These are phyloP conservation scores for Ogataea pini DNA, from an alignment of 805 yeast genomes.

Conservation along the genomic window DNA sequence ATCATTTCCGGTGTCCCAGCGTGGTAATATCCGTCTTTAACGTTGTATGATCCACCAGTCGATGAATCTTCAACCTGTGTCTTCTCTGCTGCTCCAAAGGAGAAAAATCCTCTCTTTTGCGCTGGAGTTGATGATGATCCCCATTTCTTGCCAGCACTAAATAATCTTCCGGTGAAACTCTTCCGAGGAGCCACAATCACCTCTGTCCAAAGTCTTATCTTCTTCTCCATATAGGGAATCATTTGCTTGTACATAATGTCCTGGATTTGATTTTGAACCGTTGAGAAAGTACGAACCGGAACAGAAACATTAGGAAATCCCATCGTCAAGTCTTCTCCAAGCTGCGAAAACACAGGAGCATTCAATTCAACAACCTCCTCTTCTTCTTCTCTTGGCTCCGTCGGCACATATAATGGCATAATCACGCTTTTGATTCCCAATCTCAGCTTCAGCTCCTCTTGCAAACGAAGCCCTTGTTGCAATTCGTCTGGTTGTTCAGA, in stretches of 20 bases:
- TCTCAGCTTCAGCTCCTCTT: conserved; percentile 32
- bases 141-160: conserved; percentile 60
- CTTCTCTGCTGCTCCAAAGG: conserved; percentile 29
- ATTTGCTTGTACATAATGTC: conserved; percentile 52
- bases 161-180: conserved; percentile 72
- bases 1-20: conserved; percentile 68
- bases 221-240: conserved; percentile 83
- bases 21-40: conserved; percentile 57
- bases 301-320: conserved; percentile 3
- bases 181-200: conserved; percentile 73
- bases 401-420: conserved; percentile 15
- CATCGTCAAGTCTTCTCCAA: conserved; percentile 48
- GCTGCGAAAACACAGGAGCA: conserved; percentile 38
- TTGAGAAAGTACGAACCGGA: conserved; percentile 22
- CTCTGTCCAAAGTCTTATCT: conserved; percentile 84
- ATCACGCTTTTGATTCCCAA: conserved; percentile 26
- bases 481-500: conserved; percentile 45
- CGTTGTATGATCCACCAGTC: conserved; percentile 39
- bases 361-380: conserved; percentile 15
- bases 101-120: conserved; percentile 34
- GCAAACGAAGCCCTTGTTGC: conserved; percentile 36
- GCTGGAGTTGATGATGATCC: conserved; percentile 37
- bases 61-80: conserved; percentile 7
- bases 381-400: background rate
- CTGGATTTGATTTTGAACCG: conserved; percentile 41